Evolutionary conservation across 331 rosid species (phyloP).

Genomic region (Saraca asoca): DNA sequence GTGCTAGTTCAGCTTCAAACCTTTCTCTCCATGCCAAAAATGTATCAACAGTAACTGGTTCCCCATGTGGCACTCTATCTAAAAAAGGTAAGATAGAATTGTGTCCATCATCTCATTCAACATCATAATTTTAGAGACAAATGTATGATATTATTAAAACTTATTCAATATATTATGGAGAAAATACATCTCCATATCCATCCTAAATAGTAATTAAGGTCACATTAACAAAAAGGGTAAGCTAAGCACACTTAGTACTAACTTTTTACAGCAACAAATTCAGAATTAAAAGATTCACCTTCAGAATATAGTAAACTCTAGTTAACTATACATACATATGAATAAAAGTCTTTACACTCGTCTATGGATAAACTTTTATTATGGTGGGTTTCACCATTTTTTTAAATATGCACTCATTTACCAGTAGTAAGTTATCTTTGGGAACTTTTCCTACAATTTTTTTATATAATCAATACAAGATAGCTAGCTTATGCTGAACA

Average conservation of each 20-base stretch:
- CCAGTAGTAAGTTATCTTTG: too few species aligned
- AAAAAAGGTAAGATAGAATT: conserved; percentile 33
- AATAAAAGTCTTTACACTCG: neutral
- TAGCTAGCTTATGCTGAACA: neutral
- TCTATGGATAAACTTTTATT: too few species aligned
- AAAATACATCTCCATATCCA: conserved; percentile 27
- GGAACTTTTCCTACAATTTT: too few species aligned
- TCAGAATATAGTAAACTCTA: too few species aligned
- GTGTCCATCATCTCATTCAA: too few species aligned
- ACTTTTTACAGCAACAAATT: neutral
- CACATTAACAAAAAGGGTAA: conserved; percentile 26
- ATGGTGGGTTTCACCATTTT: too few species aligned
- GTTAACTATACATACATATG: too few species aligned
- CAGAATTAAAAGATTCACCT: conserved; percentile 19
- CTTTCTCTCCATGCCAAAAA: conserved; percentile 98
- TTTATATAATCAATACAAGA: too few species aligned
- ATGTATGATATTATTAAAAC: too few species aligned
- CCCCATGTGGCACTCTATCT: conserved; percentile 94
- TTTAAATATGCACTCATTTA: too few species aligned
- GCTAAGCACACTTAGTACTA: conserved; percentile 10
- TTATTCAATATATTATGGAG: conserved; percentile 26
- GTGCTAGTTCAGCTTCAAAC: conserved; percentile 97
- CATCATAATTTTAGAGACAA: too few species aligned
- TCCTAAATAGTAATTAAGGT: conserved; percentile 8
- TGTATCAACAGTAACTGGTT: conserved; percentile 86